phyloP scores from a whole-genome alignment of 129 eudicot species.

The Flaveria linearis region DNA sequence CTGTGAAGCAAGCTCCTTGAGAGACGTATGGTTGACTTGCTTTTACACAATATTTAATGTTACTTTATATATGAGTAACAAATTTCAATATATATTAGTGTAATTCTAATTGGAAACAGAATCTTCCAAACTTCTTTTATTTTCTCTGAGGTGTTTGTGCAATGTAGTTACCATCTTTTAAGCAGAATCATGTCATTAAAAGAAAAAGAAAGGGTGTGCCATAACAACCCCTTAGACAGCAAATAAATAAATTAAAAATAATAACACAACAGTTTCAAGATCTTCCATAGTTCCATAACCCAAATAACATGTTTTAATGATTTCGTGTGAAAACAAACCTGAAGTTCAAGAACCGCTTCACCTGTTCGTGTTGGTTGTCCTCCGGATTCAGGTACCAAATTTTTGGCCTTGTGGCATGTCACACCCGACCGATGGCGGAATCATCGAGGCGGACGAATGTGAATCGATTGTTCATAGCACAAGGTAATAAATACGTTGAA shows the following conservation, averaged over 20 bases:
- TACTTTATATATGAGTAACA: background rate
- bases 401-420: conserved; percentile 99
- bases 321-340: conserved; percentile 55
- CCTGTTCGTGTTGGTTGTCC: conserved; percentile 96
- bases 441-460: no score
- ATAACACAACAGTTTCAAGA: conserved; percentile 3
- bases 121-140: background rate
- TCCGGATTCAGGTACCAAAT: conserved; percentile 99
- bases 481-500: no score
- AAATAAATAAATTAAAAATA: background rate
- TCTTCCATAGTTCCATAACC: background rate
- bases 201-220: background rate
- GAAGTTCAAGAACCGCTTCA: conserved; percentile 99
- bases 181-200: conserved; percentile 11
- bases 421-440: no score
- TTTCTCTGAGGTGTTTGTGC: conserved; percentile 8
- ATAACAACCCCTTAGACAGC: background rate
- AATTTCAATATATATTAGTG: background rate
- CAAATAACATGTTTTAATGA: conserved; percentile 10
- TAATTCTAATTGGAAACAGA: background rate
- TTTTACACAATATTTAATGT: background rate
- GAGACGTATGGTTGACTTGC: background rate
- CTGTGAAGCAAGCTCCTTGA: background rate
- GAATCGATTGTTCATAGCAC: no score
- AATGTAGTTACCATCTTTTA: conserved; percentile 13